Percentiles rank a stretch among this genome's conserved stretches.
Evolutionary conservation across 495 filamentous ascomycete species (phyloP).

Genomic region (Beverwykella pulmonaria): DNA sequence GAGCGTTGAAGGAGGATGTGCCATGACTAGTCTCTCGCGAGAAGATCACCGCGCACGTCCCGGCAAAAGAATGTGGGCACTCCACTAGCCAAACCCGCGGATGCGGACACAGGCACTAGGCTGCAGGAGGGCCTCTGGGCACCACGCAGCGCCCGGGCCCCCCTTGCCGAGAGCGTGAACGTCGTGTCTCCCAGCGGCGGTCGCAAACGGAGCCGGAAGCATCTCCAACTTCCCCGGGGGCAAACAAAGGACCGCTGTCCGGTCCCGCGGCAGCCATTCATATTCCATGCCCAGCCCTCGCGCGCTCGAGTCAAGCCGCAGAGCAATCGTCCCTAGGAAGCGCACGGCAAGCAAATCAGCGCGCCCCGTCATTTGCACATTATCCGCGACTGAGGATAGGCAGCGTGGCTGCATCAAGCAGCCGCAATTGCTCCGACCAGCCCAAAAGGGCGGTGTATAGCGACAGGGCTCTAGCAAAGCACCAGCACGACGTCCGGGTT

Average conservation of each 20-base stretch:
- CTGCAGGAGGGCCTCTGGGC: background rate
- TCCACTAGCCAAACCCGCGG: slow-evolving; percentile 23
- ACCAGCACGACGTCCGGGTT: slow-evolving; percentile 4
- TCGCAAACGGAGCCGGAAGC: slow-evolving; percentile 24
- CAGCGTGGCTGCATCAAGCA: slow-evolving; percentile 25
- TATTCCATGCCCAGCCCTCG: no score
- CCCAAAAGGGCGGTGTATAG: slow-evolving; percentile 35
- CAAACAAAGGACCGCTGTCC: slow-evolving; percentile 6
- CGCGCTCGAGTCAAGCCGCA: slow-evolving; percentile 22
- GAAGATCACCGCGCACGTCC: slow-evolving; percentile 33
- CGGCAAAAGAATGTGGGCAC: slow-evolving; percentile 33
- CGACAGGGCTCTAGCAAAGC: background rate
- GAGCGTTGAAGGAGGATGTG: slow-evolving; percentile 20
- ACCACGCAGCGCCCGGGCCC: background rate
- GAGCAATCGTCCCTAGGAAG: slow-evolving; percentile 14
- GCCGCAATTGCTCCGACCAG: slow-evolving; percentile 27
- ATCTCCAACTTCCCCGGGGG: slow-evolving; percentile 28
- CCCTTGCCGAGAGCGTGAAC: slow-evolving; percentile 22
- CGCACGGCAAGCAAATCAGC: slow-evolving; percentile 20
- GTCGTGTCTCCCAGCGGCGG: slow-evolving; percentile 9
- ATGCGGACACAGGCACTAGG: slow-evolving; percentile 16
- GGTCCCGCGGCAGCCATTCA: slow-evolving; percentile 18
- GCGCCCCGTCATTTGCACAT: background rate
- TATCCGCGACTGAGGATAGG: slow-evolving; percentile 18
- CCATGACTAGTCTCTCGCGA: slow-evolving; percentile 27